Evolutionary conservation across 371 early-diverging fungal species (phyloP), one percentile per base, ranked within the genome.

Genomic region (Mortierella sp.): DNA sequence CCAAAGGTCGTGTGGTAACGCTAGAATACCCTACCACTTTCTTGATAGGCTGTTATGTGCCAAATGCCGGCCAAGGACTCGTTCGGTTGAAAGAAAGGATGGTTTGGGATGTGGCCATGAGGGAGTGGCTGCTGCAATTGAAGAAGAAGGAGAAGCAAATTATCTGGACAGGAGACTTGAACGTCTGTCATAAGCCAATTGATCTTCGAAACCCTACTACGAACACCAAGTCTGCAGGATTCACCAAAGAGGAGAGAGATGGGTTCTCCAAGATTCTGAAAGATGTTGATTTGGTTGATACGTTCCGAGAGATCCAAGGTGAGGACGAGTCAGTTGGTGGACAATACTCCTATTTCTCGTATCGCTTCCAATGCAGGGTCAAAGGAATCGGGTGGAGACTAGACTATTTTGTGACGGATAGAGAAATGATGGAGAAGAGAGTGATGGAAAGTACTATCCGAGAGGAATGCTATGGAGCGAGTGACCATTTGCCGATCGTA

Each of bases 161-260:
- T 4, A 84, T 97, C 51, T 96, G 94, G 92, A 82, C 93, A 5
- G 97, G 97, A 57, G 97, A 97, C 81, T 75, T 97, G 44, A 97
- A 97, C 75, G 97, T 97, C 16, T 93, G 95, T 0, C 96, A 96
- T 74, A 85, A 89, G 58, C 88, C 86, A 43, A 84, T 92, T 19
- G 97, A 97, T 82, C 82, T 97, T 51, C 90, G 95, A 15, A 84
- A 89, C n/a, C 97, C 97, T 0, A 82, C 88, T 43, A 88, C 92
- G 9, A 96, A 96, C 62, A 81, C 67, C 76, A 84, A 89, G 60
- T 89, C 92, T 7, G 91, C 96, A 0, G 96, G 97, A 9, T 97
- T 95, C 77, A 95, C 96, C 0, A 82, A 86, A 29, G 94, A 94
- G 75, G 97, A 97, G 81, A 87, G 96, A 44, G 82, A 81, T 1